phyloP scores from a whole-genome alignment of 2,329 filamentous ascomycete species.

The Polytolypa hystricis region DNA sequence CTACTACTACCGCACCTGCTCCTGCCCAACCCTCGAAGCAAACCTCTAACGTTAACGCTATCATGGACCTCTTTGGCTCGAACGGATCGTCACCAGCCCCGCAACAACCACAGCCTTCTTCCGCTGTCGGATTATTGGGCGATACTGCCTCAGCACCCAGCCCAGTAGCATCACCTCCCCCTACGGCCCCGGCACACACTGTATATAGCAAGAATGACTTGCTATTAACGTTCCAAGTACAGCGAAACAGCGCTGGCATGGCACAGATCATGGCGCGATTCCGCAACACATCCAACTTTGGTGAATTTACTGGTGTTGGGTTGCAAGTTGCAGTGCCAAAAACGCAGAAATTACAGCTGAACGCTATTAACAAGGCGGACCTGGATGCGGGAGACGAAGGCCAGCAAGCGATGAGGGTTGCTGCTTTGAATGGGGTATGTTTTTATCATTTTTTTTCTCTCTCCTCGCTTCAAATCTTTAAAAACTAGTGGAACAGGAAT shows the following conservation, averaged over 20 bases:
- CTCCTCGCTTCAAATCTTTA: not conserved
- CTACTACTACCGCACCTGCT: conserved; percentile 32
- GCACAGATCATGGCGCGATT: conserved; percentile 80
- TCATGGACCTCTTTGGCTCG: conserved; percentile 78
- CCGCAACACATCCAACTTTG: conserved; percentile 59
- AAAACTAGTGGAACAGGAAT: not conserved
- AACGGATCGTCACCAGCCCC: conserved; percentile 38
- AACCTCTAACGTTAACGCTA: conserved; percentile 53
- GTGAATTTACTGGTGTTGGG: conserved; percentile 60
- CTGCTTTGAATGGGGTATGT: conserved; percentile 80
- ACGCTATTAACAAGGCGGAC: conserved; percentile 75
- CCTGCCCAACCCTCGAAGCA: conserved; percentile 43
- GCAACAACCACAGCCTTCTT: conserved; percentile 36
- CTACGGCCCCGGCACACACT: conserved; percentile 46
- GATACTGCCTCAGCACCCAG: conserved; percentile 40
- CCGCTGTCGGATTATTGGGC: conserved; percentile 39
- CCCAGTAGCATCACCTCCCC: conserved; percentile 32
- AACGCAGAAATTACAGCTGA: conserved; percentile 83
- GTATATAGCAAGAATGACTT: conserved; percentile 85
- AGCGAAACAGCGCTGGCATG: conserved; percentile 57
- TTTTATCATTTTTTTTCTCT: conserved; percentile 3
- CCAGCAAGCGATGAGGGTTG: conserved; percentile 81
- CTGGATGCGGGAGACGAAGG: conserved; percentile 69
- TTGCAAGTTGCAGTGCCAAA: conserved; percentile 94
- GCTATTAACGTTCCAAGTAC: conserved; percentile 67